phyloP scores from a whole-genome alignment of 2,329 filamentous ascomycete species.

The Aspergillus fijiensis region DNA sequence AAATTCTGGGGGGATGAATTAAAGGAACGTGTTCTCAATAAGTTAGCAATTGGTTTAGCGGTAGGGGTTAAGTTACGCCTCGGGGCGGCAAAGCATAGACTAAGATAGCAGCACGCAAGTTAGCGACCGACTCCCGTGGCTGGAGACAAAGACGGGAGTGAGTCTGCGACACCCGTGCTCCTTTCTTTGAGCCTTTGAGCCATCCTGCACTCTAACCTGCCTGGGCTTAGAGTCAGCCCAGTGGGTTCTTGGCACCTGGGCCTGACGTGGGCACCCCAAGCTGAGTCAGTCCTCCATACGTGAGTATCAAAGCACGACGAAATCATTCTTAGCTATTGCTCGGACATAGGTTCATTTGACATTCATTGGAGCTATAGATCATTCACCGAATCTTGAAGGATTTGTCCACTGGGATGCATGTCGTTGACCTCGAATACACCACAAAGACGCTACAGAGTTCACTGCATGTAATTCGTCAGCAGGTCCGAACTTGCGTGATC shows the following conservation, averaged over 20 bases:
- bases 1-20: not conserved
- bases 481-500: not conserved
- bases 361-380: no score
- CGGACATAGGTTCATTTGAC: no score
- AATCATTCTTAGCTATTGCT: no score
- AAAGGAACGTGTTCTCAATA: not conserved
- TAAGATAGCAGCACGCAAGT: not conserved
- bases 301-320: no score
- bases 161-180: no score
- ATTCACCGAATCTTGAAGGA: no score
- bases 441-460: no score
- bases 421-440: no score
- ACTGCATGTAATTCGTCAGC: not conserved
- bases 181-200: not conserved
- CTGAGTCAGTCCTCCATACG: no score
- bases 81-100: not conserved
- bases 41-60: not conserved
- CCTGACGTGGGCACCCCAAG: not conserved
- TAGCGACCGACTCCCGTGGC: not conserved
- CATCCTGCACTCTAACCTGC: not conserved
- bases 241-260: not conserved
- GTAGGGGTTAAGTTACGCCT: not conserved
- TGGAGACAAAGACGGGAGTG: not conserved
- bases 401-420: no score
- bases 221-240: not conserved